Evolutionary conservation across 2,329 filamentous ascomycete species (phyloP).

Genomic region (Alternaria gansuensis): DNA sequence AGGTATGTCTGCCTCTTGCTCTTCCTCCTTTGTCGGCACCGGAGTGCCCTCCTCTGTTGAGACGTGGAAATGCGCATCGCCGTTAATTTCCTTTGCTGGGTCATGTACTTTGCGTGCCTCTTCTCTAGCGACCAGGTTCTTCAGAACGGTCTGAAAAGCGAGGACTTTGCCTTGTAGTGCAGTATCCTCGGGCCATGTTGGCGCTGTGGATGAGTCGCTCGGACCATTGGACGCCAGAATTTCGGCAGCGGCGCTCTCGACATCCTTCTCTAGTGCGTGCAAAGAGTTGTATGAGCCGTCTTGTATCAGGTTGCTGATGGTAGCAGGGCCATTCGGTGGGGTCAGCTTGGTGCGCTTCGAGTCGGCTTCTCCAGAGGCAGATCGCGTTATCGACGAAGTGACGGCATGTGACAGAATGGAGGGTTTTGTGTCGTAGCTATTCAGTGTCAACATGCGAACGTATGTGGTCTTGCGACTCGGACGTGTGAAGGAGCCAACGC

Average conservation of each 20-base stretch:
- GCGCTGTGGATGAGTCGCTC: slow-evolving; percentile 29
- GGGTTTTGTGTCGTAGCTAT: slow-evolving; percentile 56
- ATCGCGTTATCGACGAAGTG: slow-evolving; percentile 38
- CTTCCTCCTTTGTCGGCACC: slow-evolving; percentile 35
- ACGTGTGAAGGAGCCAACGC: not conserved
- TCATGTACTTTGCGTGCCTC: slow-evolving; percentile 31
- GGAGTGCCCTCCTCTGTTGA: slow-evolving; percentile 26
- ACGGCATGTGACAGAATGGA: slow-evolving; percentile 57
- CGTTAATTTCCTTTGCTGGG: slow-evolving; percentile 16
- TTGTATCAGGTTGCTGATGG: slow-evolving; percentile 53
- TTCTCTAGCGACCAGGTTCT: slow-evolving; percentile 44
- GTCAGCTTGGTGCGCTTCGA: slow-evolving; percentile 58
- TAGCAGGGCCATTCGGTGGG: slow-evolving; percentile 40
- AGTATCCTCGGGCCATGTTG: slow-evolving; percentile 50
- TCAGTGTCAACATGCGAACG: slow-evolving; percentile 22
- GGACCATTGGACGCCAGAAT: slow-evolving; percentile 50
- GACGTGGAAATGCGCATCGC: slow-evolving; percentile 18
- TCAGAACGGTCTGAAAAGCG: slow-evolving; percentile 48
- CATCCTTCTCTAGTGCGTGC: slow-evolving; percentile 55
- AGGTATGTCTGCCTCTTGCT: slow-evolving; percentile 33
- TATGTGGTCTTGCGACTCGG: slow-evolving; percentile 2
- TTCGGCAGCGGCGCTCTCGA: slow-evolving; percentile 52
- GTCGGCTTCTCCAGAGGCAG: slow-evolving; percentile 53
- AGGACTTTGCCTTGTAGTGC: slow-evolving; percentile 43
- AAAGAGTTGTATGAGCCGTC: slow-evolving; percentile 54